Evolutionary conservation across 176 grass and related monocot species (phyloP).

Genomic region (Urochloa ruziziensis): DNA sequence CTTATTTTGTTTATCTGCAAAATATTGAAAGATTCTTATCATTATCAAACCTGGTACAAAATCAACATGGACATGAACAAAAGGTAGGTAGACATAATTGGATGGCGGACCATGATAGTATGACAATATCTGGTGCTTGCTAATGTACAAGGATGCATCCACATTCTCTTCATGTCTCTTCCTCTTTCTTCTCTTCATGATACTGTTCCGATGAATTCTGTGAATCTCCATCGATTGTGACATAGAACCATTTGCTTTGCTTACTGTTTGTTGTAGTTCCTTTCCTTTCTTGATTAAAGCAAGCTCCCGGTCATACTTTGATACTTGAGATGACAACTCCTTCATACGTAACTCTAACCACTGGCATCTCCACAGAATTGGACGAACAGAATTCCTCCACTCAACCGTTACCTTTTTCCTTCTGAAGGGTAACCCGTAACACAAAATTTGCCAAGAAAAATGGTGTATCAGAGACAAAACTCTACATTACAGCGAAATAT

Average conservation of each 20-base stretch:
- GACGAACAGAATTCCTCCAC: constrained; percentile 70
- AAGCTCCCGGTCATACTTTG: constrained; percentile 81
- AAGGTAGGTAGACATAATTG: not conserved
- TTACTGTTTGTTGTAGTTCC: constrained; percentile 48
- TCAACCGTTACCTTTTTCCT: constrained; percentile 86
- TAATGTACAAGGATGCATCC: constrained; percentile 64
- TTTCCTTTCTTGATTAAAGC: constrained; percentile 69
- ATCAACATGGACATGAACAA: constrained; percentile 12
- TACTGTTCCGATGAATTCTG: constrained; percentile 48
- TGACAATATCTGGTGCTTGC: constrained; percentile 63
- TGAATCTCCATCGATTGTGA: constrained; percentile 40
- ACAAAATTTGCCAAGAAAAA: constrained; percentile 18
- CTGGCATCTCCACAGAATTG: constrained; percentile 73
- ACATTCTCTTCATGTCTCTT: constrained; percentile 64
- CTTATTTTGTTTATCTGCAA: constrained; percentile 51
- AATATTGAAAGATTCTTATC: constrained; percentile 9
- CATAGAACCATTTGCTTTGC: constrained; percentile 56
- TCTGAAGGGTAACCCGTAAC: constrained; percentile 35
- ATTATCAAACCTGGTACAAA: constrained; percentile 5
- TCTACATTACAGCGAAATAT: not conserved
- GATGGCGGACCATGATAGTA: constrained; percentile 69
- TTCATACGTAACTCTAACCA: constrained; percentile 89
- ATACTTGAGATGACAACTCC: constrained; percentile 64
- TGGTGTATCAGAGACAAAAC: constrained; percentile 14
- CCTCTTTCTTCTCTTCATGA: constrained; percentile 81